Base-by-base conservation (phyloP, 140 eudicot genomes). In the Cichorium intybus region DNA sequence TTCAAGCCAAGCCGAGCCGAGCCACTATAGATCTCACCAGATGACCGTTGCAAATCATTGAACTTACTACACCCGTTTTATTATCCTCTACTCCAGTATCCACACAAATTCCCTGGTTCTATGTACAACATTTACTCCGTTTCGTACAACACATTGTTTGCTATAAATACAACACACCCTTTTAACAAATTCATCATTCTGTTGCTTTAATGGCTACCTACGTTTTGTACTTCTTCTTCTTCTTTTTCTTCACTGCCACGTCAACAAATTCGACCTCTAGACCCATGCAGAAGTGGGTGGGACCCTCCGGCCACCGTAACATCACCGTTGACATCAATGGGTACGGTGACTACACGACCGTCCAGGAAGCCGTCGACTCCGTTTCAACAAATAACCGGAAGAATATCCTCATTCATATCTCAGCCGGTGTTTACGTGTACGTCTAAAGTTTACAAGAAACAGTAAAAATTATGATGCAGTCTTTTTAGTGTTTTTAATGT, bases 341-440 rank as follows among this genome's bases (percentile, higher is more conserved):
- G 10, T n/a, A 9, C 23, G 98, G 89, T 1, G 96, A 92, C 47
- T 92, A 60, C 71, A 75, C 23, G 31, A 76, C 89, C 0, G 93
- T 92, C 48, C 98, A 92, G 68, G 89, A 69, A 24, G 98, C 98
- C 2, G 83, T 92, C 14, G 87, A 92, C 71, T 74, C 95, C 17
- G 75, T 92, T 63, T 87, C 96, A 8, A 23, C 59, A 9, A 61
- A 81, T 60, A 92, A 92, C 79, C 61, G 31, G 17, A 78, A 78
- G 77, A 88, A 81, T 55, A 85, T 92, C 24, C 65, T 87, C 63
- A 81, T 92, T 39, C 87, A 33, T 43, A 92, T 92, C 45, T 46
- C 68, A 1, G 78, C 98, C 24, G 98, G 98, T 27, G 62, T 45
- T 62, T 92, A 92, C 80, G 72, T 69, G 98, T 92, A 87, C 35